phyloP scores from a whole-genome alignment of 306 rosid species.

The Psophocarpus tetragonolobus region DNA sequence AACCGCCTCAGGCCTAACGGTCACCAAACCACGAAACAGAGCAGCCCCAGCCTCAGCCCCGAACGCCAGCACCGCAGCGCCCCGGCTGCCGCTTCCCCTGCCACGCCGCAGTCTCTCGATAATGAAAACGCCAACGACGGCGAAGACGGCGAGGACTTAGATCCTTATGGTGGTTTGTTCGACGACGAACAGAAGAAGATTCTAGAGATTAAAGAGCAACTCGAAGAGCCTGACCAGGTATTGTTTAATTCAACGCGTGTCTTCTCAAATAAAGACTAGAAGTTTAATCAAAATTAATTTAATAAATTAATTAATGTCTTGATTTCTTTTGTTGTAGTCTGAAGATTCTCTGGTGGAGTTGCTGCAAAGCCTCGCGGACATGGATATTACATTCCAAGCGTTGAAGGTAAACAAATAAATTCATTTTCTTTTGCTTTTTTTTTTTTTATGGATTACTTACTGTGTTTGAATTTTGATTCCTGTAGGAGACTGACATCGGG shows the following conservation, averaged over 20 bases:
- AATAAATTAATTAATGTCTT: background rate
- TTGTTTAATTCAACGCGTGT: background rate
- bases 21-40: constrained; percentile 30
- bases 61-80: constrained; percentile 5
- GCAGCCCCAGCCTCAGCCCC: constrained; percentile 38
- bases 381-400: constrained; percentile 96
- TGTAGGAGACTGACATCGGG: constrained; percentile 94
- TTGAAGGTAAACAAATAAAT: constrained; percentile 59
- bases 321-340: constrained; percentile 42
- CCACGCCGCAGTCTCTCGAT: constrained; percentile 64
- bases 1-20: constrained; percentile 17
- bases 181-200: constrained; percentile 86
- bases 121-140: constrained; percentile 31
- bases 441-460: background rate
- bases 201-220: constrained; percentile 80
- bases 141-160: constrained; percentile 40
- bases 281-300: background rate
- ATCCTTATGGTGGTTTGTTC: constrained; percentile 74
- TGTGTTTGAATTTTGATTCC: constrained; percentile 15
- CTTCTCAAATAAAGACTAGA: background rate
- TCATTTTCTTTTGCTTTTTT: background rate
- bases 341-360: constrained; percentile 75
- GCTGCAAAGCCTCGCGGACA: constrained; percentile 87
- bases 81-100: constrained; percentile 48
- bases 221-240: constrained; percentile 84